Evolutionary conservation across 108 stramenopile species (phyloP).

Genomic region (Cafeteria roenbergensis): DNA sequence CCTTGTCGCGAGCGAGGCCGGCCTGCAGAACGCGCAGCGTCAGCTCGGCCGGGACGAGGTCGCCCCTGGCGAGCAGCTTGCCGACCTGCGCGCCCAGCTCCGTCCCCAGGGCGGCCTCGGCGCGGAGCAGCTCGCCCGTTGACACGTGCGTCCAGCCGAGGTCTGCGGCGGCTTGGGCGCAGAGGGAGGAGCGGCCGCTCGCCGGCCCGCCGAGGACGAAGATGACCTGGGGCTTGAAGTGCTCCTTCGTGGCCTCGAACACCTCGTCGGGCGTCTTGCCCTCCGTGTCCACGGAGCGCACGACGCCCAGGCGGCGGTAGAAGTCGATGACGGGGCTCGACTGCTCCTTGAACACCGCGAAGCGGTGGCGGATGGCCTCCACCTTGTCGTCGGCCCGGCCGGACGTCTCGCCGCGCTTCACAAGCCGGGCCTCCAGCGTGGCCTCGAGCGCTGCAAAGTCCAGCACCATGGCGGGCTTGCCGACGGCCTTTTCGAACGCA

Average conservation of each 20-base stretch:
- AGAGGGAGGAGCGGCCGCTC: conserved; percentile 66
- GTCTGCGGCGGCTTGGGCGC: conserved; percentile 51
- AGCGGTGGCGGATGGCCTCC: conserved; percentile 35
- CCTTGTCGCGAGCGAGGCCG: conserved; percentile 10
- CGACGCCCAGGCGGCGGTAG: conserved; percentile 6
- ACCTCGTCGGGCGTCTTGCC: not conserved
- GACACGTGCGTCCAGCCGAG: conserved; percentile 73
- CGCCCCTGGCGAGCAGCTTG: conserved; percentile 66
- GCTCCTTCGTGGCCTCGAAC: not conserved
- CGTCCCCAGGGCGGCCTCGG: conserved; percentile 62
- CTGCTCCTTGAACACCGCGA: conserved; percentile 13
- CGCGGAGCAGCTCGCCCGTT: conserved; percentile 72
- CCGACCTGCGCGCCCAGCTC: conserved; percentile 63
- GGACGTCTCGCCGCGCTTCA: conserved; percentile 32
- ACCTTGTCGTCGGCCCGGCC: conserved; percentile 44
- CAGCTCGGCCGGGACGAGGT: conserved; percentile 58
- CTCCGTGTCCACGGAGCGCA: conserved; percentile 11
- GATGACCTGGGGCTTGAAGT: conserved; percentile 39
- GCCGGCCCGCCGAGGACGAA: conserved; percentile 87
- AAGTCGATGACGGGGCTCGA: conserved; percentile 20
- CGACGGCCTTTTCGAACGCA: conserved; percentile 15
- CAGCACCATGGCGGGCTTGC: conserved; percentile 11
- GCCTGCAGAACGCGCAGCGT: conserved; percentile 54
- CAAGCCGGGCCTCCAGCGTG: conserved; percentile 27
- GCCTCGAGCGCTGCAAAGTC: conserved; percentile 15